Evolutionary conservation across 768 basidiomycete genomes (phyloP).

Genomic region (Clitopilus hobsonii): DNA sequence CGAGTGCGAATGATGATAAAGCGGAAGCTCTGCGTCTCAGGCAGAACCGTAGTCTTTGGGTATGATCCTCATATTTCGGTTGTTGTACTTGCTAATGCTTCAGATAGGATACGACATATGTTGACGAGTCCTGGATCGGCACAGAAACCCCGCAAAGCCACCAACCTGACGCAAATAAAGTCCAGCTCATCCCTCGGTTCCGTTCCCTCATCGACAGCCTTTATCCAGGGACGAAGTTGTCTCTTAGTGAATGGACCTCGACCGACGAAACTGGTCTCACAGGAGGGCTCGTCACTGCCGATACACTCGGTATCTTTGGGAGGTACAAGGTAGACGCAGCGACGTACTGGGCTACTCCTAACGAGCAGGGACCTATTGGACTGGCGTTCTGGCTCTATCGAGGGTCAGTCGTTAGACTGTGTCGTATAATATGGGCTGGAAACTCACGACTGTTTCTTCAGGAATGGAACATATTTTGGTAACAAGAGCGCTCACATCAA

Average conservation of each 20-base stretch:
- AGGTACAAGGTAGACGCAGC: constrained; percentile 43
- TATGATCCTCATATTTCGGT: constrained; percentile 15
- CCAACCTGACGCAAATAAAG: constrained; percentile 38
- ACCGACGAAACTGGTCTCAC: constrained; percentile 45
- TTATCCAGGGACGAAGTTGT: constrained; percentile 54
- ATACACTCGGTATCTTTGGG: constrained; percentile 49
- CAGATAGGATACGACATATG: constrained; percentile 37
- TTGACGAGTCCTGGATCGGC: constrained; percentile 53
- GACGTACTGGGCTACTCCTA: constrained; percentile 49
- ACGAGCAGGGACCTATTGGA: constrained; percentile 43
- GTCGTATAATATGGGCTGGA: no score
- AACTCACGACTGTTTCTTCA: no score
- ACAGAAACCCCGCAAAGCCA: constrained; percentile 34
- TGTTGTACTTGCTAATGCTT: background rate
- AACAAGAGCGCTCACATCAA: constrained; percentile 38
- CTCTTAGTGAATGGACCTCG: constrained; percentile 48
- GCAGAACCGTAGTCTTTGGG: constrained; percentile 49
- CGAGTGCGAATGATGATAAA: constrained; percentile 44
- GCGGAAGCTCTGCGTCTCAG: constrained; percentile 47
- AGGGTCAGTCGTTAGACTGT: constrained; percentile 30
- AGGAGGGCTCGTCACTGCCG: constrained; percentile 47
- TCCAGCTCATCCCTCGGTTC: constrained; percentile 47
- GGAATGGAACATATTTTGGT: constrained; percentile 44
- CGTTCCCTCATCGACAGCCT: constrained; percentile 39
- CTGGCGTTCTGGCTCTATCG: constrained; percentile 54